Evolutionary conservation across 2,329 filamentous ascomycete species (phyloP).

Genomic region (Chalaropsis ovoidea): DNA sequence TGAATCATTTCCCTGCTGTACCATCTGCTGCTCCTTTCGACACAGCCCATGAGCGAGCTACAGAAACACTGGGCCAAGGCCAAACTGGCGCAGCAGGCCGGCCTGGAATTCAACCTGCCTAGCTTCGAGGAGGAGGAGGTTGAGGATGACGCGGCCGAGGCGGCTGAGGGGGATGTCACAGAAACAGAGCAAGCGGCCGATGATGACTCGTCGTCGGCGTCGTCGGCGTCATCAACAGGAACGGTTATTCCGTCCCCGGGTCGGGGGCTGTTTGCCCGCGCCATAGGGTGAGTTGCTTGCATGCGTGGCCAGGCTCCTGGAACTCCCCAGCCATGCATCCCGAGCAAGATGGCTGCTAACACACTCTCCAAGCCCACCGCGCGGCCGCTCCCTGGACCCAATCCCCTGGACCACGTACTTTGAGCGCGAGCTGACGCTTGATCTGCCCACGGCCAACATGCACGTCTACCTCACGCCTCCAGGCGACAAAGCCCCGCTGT

Average conservation of each 20-base stretch:
- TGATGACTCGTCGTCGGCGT: conserved; percentile 52
- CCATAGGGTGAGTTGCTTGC: conserved; percentile 47
- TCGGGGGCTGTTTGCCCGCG: conserved; percentile 62
- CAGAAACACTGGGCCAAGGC: conserved; percentile 70
- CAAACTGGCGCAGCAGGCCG: conserved; percentile 51
- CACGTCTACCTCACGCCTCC: conserved; percentile 87
- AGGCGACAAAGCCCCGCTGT: conserved; percentile 62
- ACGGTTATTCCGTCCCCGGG: conserved; percentile 76
- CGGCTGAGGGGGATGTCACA: conserved; percentile 11
- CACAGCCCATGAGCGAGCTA: conserved; percentile 60
- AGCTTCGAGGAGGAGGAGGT: conserved; percentile 10
- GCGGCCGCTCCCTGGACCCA: conserved; percentile 50
- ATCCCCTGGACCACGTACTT: conserved; percentile 87
- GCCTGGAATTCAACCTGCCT: conserved; percentile 14
- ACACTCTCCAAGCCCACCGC: conserved; percentile 15
- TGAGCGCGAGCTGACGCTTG: conserved; percentile 71
- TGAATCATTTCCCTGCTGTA: neutral
- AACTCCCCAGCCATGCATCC: neutral
- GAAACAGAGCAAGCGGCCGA: conserved; percentile 32
- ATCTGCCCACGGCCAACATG: conserved; percentile 40
- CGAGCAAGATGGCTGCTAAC: conserved; percentile 15
- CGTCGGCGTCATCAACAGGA: conserved; percentile 80
- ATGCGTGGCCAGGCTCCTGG: neutral
- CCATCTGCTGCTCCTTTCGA: neutral
- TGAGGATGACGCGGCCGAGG: conserved; percentile 5